These are phyloP conservation scores for Neonectria punicea DNA, from an alignment of 2,329 filamentous ascomycete species.

Conservation along the genomic window DNA sequence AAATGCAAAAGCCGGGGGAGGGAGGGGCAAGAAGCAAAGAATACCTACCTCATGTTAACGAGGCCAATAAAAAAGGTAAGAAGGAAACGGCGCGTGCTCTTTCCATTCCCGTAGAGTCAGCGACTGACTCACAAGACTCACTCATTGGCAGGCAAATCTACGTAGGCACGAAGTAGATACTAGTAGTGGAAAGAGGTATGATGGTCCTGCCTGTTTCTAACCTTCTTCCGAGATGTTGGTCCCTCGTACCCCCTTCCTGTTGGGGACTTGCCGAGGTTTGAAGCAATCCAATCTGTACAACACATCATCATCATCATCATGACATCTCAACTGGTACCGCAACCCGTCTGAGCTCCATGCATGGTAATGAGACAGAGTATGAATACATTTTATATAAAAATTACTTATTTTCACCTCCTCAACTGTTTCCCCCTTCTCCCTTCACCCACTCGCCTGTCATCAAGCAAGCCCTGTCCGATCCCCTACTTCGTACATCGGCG, in stretches of 20 bases:
- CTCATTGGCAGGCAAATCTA: neutral
- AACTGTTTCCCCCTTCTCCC: neutral
- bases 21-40: neutral
- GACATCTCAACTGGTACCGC: neutral
- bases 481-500: neutral
- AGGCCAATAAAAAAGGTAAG: neutral
- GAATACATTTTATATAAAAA: neutral
- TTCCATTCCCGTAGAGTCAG: neutral
- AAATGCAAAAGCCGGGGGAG: neutral
- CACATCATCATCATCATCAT: neutral
- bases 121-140: neutral
- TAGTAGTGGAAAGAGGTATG: neutral
- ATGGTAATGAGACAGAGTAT: too few relatives aligned
- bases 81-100: neutral
- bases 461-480: conserved; percentile 1
- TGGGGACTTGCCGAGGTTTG: too few relatives aligned
- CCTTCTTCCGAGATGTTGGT: neutral
- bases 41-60: neutral
- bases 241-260: neutral
- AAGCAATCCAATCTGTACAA: neutral
- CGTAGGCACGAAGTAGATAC: too few relatives aligned
- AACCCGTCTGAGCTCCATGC: too few relatives aligned
- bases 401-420: neutral
- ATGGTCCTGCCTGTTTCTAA: neutral
- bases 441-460: neutral